These are phyloP conservation scores for Eucalyptus tenuipes DNA, from an alignment of 345 rosid species.

Conservation along the genomic window DNA sequence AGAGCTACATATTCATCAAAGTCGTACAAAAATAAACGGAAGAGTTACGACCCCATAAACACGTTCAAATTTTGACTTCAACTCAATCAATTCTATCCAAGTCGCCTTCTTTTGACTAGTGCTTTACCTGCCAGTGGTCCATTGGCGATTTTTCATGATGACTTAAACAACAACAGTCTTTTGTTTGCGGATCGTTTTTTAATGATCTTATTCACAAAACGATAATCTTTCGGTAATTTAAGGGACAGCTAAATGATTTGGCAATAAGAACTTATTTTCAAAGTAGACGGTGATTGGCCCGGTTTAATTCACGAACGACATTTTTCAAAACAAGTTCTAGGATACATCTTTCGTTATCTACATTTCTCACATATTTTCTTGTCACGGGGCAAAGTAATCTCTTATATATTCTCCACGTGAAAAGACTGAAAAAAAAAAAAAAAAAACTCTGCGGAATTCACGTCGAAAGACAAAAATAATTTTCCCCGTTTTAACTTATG, in stretches of 20 bases:
- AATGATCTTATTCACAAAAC: neutral
- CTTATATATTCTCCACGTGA: neutral
- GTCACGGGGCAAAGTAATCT: neutral
- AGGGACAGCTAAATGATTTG: too few relatives aligned
- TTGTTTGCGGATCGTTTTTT: neutral
- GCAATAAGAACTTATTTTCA: too few relatives aligned
- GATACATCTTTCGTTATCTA: neutral
- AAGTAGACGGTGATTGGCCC: neutral
- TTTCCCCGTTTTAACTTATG: neutral
- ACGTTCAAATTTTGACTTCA: neutral
- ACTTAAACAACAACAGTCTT: neutral
- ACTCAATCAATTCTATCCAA: neutral
- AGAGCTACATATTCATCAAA: neutral
- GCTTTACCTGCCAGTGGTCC: neutral
- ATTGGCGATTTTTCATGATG: neutral
- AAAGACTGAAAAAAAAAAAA: neutral
- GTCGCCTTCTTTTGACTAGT: neutral
- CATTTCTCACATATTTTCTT: neutral
- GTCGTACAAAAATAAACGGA: neutral
- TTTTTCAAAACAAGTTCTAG: neutral
- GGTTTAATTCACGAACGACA: rapidly evolving
- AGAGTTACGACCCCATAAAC: neutral
- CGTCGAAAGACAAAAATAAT: neutral
- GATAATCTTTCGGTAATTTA: neutral
- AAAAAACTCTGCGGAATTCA: rapidly evolving